Conservation (phyloP, 345 rosid genomes). For the Eucalyptus cloeziana region DNA sequence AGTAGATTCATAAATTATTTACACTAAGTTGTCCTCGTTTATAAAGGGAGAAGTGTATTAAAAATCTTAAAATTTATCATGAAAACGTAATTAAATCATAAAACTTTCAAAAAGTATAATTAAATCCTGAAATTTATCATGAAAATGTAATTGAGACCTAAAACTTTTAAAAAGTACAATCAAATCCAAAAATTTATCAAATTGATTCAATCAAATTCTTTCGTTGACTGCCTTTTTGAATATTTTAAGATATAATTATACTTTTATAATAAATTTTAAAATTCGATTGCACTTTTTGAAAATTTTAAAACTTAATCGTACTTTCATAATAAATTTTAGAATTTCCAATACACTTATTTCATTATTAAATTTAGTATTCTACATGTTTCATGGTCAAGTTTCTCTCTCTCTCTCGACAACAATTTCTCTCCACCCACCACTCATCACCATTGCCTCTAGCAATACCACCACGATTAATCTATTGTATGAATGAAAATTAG, state of each 20-base stretch:
- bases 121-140: fast-evolving
- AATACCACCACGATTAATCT: neutral
- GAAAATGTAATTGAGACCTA: fast-evolving
- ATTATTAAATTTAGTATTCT: neutral
- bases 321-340: too few relatives aligned
- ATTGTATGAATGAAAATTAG: neutral
- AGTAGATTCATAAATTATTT: neutral
- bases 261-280: fast-evolving
- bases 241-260: too few relatives aligned
- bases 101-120: fast-evolving
- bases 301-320: fast-evolving
- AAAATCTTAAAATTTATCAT: too few relatives aligned
- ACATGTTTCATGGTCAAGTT: neutral
- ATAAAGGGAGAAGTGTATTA: too few relatives aligned
- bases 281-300: fast-evolving
- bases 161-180: fast-evolving
- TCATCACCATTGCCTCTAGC: too few relatives aligned
- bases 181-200: fast-evolving
- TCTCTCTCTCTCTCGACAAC: neutral
- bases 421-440: too few relatives aligned
- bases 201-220: too few relatives aligned
- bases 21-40: neutral
- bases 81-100: too few relatives aligned
- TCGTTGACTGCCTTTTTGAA: too few relatives aligned
- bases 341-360: fast-evolving